Percentiles rank a stretch among this genome's conserved stretches.
Conservation (phyloP, 2,329 filamentous ascomycete species). For the Monilinia vaccinii-corymbosi region DNA sequence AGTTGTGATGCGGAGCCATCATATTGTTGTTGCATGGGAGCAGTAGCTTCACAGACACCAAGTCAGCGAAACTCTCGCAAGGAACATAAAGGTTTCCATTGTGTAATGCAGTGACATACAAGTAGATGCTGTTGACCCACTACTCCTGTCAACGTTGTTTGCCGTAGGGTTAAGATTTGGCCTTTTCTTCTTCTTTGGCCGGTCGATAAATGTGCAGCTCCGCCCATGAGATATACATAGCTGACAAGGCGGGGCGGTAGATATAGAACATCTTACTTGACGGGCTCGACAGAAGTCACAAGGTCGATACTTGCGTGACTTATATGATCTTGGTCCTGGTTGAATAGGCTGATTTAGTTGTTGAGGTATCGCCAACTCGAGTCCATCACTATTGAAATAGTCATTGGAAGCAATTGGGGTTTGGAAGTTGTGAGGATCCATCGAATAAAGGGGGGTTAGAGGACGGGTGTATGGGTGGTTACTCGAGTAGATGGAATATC, state of each 20-base stretch:
- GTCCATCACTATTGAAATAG: background rate
- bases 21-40: conserved; percentile 22
- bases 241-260: conserved; percentile 34
- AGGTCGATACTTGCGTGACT: conserved; percentile 31
- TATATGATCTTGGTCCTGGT: conserved; percentile 28
- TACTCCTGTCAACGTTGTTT: conserved; percentile 18
- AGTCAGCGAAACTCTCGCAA: conserved; percentile 12
- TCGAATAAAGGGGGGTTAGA: background rate
- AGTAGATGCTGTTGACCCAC: conserved; percentile 13
- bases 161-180: conserved; percentile 19
- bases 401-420: background rate
- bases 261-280: conserved; percentile 32
- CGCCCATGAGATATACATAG: conserved; percentile 35
- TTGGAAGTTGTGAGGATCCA: conserved; percentile 2
- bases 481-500: no score
- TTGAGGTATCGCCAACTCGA: conserved; percentile 4
- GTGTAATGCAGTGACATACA: conserved; percentile 12
- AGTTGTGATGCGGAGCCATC: conserved; percentile 20
- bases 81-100: background rate
- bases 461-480: background rate
- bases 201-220: conserved; percentile 38
- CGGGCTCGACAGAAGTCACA: conserved; percentile 32
- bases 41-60: conserved; percentile 14
- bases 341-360: conserved; percentile 20
- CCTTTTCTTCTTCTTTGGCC: conserved; percentile 29